Conservation (phyloP, 306 rosid genomes). For the Oxytropis ochrocephala region DNA sequence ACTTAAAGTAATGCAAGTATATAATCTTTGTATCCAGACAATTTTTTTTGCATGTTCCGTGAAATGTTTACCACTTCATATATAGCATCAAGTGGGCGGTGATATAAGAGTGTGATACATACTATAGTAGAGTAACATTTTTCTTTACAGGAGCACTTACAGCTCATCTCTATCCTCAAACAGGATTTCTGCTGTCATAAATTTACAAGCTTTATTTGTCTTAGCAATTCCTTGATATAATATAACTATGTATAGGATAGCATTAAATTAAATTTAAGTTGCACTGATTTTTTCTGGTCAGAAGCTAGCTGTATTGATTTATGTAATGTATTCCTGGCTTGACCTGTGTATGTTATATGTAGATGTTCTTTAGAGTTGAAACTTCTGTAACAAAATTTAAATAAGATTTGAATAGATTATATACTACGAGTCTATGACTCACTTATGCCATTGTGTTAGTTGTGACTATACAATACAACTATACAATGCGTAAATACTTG, state of each 20-base stretch:
- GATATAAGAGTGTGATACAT: background rate
- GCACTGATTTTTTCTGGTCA: no score
- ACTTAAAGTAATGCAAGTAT: background rate
- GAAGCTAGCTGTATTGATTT: no score
- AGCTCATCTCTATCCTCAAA: background rate
- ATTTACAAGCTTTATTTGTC: background rate
- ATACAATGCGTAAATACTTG: no score
- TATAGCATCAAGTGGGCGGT: background rate
- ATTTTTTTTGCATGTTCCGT: background rate
- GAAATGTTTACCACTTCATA: background rate
- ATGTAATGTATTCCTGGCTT: no score
- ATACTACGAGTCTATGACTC: no score
- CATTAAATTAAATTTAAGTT: background rate
- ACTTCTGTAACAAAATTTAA: no score
- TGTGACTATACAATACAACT: no score
- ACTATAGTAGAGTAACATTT: background rate
- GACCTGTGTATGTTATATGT: background rate
- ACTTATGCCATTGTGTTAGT: no score
- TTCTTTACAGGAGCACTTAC: background rate
- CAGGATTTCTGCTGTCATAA: background rate
- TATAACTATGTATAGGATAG: background rate
- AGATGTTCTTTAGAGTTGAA: no score
- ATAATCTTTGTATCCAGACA: background rate
- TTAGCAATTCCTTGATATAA: background rate
- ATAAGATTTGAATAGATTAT: no score